Base-by-base conservation (phyloP, 257 asterid species). In the Solanum medicagineum region DNA sequence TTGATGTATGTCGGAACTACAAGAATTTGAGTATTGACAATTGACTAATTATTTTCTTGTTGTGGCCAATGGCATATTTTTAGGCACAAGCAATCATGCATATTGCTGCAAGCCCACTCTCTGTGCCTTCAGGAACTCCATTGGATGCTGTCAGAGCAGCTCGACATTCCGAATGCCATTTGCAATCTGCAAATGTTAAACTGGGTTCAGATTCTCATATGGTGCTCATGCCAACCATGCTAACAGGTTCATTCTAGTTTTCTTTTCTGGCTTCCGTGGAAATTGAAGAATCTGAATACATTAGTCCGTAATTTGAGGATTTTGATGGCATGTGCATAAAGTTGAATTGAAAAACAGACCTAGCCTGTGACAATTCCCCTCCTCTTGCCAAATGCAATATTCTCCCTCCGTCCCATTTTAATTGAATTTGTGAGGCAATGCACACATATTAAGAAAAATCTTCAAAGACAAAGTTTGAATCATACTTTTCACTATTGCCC, bases 41-140 rank as follows among this genome's bases (percentile, higher is more conserved):
- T 42, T 56, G 60, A 56, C 57, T 74, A 60, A 56, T 83, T 26
- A 49, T 53, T 83, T 55, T 81, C 81, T 73, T 68, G 24, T 47
- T 16, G 40, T 77, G 83, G 83, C 44, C 47, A 63, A 85, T 83
- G 83, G 24, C 49, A 19, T 86, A 47, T 85, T 73, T 36, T 74
- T 83, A 95, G 99, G 99, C 95, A 87, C 94, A 85, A 54, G 91
- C 92, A 49, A 89, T 97, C 84, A 83, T 97, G 97, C 95, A 93
- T 81, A 89, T 94, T 47, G 99, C 99, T 85, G 96, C 98, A 70
- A 95, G 93, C 84, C 96, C 97, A 71, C 87, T 87, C 86, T 90
- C 86, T 84, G 88, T 90, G 85, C 91, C 93, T 83, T 94, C 90
- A 62, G 98, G 91, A 87, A 91, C 86, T 80, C 90, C 88, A 68